Percentiles rank a stretch among this genome's conserved stretches.
Conservation (phyloP, 768 basidiomycete genomes). For the Kwoniella pini region DNA sequence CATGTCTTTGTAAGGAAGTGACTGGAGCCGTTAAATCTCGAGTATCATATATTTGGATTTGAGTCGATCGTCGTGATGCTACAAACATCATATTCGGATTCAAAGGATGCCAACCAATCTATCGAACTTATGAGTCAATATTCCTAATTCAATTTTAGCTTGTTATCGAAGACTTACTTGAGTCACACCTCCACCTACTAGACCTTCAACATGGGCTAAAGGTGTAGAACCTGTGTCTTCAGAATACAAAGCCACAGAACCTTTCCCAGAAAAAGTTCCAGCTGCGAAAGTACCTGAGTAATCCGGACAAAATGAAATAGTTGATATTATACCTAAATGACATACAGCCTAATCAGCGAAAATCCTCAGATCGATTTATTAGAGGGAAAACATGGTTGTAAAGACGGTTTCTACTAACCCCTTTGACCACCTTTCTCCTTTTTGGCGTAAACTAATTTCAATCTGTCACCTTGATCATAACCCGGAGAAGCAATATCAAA, state of each 20-base stretch:
- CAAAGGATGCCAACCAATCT: constrained; percentile 74
- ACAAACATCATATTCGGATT: constrained; percentile 74
- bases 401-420: constrained; percentile 59
- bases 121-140: too few relatives aligned
- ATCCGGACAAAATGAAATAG: constrained; percentile 74
- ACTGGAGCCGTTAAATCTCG: constrained; percentile 61
- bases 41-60: constrained; percentile 77
- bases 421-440: constrained; percentile 84
- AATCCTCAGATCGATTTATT: neutral
- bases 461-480: constrained; percentile 62
- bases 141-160: too few relatives aligned
- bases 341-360: neutral
- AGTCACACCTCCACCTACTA: constrained; percentile 53
- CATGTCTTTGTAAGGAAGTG: constrained; percentile 55
- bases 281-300: constrained; percentile 71
- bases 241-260: constrained; percentile 54
- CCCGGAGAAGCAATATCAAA: constrained; percentile 77
- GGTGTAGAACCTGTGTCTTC: constrained; percentile 63
- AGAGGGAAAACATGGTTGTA: neutral
- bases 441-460: constrained; percentile 70
- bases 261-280: constrained; percentile 62
- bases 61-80: constrained; percentile 67
- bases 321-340: constrained; percentile 74
- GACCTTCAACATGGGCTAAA: constrained; percentile 66
- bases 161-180: constrained; percentile 52